These are phyloP conservation scores for Xerocomus tenax DNA, from an alignment of 1,284 basidiomycete species.

Conservation along the genomic window DNA sequence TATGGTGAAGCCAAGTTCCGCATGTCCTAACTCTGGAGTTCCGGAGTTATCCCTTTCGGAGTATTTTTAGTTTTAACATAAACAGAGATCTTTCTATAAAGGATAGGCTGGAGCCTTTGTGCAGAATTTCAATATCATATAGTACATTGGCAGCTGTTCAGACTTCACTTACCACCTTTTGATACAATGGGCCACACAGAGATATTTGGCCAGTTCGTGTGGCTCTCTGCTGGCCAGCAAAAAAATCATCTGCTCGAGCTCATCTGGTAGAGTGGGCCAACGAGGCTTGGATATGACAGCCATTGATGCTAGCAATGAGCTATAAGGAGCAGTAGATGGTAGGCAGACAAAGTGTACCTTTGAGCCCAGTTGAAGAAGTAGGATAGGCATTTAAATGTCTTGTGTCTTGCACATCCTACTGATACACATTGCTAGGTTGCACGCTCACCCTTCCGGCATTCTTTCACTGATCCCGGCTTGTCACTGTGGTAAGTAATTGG, in stretches of 20 bases:
- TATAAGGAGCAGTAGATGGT: neutral
- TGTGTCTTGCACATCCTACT: too few species aligned
- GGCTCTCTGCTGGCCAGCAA: neutral
- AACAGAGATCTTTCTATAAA: neutral
- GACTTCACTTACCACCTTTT: neutral
- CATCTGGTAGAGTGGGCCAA: neutral
- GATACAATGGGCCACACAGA: neutral
- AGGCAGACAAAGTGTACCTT: too few species aligned
- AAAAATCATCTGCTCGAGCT: neutral
- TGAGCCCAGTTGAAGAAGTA: too few species aligned
- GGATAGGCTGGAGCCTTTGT: neutral
- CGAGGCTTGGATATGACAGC: neutral
- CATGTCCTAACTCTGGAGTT: too few species aligned
- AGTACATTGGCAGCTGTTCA: neutral
- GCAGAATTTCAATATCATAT: neutral
- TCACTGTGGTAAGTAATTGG: too few species aligned
- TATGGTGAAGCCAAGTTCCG: too few species aligned
- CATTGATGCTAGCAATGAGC: neutral
- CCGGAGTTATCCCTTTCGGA: too few species aligned
- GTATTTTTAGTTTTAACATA: too few species aligned
- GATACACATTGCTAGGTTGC: too few species aligned
- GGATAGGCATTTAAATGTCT: too few species aligned
- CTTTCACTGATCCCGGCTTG: too few species aligned
- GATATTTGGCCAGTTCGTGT: neutral
- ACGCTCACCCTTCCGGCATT: too few species aligned